Evolutionary conservation across 768 basidiomycete genomes (phyloP), one percentile per base, ranked within the genome.

Genomic region (Scleroderma bovista): DNA sequence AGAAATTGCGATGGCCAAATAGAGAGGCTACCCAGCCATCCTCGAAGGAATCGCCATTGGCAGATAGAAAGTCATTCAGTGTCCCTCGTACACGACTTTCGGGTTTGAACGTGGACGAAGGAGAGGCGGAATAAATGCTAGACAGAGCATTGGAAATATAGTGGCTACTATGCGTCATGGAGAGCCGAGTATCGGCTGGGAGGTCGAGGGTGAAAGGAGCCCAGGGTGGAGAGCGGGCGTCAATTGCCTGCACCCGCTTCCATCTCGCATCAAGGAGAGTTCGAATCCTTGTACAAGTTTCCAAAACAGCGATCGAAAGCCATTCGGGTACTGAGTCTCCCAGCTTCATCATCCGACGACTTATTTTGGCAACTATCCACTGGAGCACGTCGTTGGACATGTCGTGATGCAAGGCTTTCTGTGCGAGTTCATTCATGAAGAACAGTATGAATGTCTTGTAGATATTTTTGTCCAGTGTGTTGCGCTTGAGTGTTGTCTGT

Each of bases 221-320:
- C 71, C 72, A 75, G 19, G 23, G 19, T 6, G 63, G 57, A 1
- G 65, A 67, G 46, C 10, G 13, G 13, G 57, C 51, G 46, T 71
- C 68, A 3, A 32, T 16, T 12, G 8, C 16, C 37, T 38, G 37
- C 11, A 72, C 61, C 23, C 41, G 23, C 10, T 47, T 48, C 73
- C 73, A 74, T 33, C 69, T 60, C 8, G n/a, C 37, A 53, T 67
- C 57, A 29, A 73, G 51, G 9, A 31, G 44, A 12, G n/a, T 19
- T 41, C 47, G 41, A 8, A 62, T 38, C 2, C 43, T 41, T 31
- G 55, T 46, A n/a, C 57, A 57, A 11, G 37, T 56, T 26, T n/a
- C 54, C 48, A 10, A 63, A 51, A 19, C 51, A 29, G 15, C 20
- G 6, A 17, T 19, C 16, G 48, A 50, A 7, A 57, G 31, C 41